Conservation (phyloP, 2,329 filamentous ascomycete species). For the Chaetomium globosum region DNA sequence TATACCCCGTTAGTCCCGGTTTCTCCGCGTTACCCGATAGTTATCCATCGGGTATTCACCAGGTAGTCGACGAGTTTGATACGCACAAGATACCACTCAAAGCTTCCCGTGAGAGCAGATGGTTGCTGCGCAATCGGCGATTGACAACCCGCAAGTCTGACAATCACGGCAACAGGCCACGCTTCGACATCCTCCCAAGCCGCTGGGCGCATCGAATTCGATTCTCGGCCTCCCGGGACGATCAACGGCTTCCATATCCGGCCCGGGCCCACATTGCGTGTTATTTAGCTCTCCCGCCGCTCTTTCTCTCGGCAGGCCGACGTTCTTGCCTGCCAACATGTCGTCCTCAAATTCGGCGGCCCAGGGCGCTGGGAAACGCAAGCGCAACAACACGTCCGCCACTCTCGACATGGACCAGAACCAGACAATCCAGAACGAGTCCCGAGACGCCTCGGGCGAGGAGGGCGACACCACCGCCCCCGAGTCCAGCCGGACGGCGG, state of each 20-base stretch:
- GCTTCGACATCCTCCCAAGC: background rate
- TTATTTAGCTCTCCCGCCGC: background rate
- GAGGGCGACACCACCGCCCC: slow-evolving; percentile 74
- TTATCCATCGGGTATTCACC: background rate
- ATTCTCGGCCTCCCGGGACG: slow-evolving; percentile 4
- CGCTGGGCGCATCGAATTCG: background rate
- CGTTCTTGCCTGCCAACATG: slow-evolving; percentile 43
- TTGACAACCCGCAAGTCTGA: background rate
- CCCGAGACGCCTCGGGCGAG: slow-evolving; percentile 80
- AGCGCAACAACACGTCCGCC: slow-evolving; percentile 62
- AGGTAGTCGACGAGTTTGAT: background rate
- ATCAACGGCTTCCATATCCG: slow-evolving; percentile 15
- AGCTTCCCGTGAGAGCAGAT: background rate
- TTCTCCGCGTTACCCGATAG: background rate
- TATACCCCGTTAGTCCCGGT: background rate
- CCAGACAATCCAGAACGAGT: slow-evolving; percentile 64
- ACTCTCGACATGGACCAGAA: slow-evolving; percentile 53
- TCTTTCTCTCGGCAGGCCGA: background rate
- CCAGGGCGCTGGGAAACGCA: slow-evolving; percentile 69
- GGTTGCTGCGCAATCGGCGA: background rate
- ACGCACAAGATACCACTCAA: background rate
- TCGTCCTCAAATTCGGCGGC: slow-evolving; percentile 60
- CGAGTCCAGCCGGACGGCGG: slow-evolving; percentile 51
- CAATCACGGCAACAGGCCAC: background rate
- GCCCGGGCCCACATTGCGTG: slow-evolving; percentile 14